A percentile compares a stretch with the other conserved stretches of the same genome.
Evolutionary conservation across 2,329 filamentous ascomycete genomes (phyloP).

Genomic region (Fusarium xylarioides): DNA sequence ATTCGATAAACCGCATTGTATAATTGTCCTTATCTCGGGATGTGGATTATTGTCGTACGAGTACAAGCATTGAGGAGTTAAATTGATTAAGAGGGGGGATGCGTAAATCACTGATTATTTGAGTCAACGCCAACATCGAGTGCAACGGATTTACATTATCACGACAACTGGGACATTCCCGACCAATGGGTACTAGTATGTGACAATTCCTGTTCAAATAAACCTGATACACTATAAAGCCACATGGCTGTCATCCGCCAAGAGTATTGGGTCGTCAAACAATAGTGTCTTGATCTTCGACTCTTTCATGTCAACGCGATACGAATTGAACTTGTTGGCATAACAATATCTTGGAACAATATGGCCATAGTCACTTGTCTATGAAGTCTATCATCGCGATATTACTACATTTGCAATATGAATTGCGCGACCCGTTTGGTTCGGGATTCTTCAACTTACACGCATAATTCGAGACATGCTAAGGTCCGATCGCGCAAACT

Average conservation of each 20-base stretch:
- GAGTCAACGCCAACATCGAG: background rate
- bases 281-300: background rate
- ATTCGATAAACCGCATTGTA: constrained; percentile 9
- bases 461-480: no score
- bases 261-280: background rate
- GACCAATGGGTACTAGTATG: background rate
- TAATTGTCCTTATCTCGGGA: background rate
- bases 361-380: background rate
- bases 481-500: no score
- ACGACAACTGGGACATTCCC: background rate
- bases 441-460: background rate
- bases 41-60: background rate
- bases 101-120: background rate
- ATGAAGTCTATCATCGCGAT: background rate
- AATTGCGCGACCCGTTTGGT: no score
- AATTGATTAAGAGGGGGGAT: background rate
- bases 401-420: background rate
- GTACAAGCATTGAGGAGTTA: no score
- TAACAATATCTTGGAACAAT: no score
- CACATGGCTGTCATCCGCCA: background rate
- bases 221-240: background rate
- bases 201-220: background rate
- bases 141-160: background rate
- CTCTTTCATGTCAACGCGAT: background rate
- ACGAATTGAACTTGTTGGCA: background rate